Percentiles rank a stretch among this genome's conserved stretches.
Conservation (phyloP, 2,329 filamentous ascomycete genomes). For the Calonectria honghensis region DNA sequence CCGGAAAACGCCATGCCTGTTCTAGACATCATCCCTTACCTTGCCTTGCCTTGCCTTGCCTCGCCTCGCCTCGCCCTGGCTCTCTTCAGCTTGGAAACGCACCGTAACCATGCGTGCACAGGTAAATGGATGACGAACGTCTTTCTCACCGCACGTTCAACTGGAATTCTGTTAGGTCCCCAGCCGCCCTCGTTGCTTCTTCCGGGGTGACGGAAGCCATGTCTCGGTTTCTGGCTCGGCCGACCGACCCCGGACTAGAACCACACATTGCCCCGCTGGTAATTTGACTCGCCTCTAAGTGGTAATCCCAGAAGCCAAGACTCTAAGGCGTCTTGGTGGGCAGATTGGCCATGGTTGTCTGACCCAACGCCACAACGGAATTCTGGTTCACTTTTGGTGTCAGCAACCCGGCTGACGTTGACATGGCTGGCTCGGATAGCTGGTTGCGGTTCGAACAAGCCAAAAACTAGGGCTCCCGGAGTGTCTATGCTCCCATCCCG, state of each 20-base stretch:
- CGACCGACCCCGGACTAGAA: conserved; percentile 26
- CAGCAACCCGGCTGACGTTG: background rate
- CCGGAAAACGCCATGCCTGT: conserved; percentile 29
- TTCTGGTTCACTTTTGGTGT: background rate
- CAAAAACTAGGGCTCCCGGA: background rate
- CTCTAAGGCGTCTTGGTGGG: conserved; percentile 17
- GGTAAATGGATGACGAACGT: conserved; percentile 2
- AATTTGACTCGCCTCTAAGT: conserved; percentile 28
- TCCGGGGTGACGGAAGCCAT: conserved; percentile 17
- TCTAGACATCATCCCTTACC: conserved; percentile 13
- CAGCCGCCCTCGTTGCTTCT: conserved; percentile 9
- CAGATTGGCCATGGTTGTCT: conserved; percentile 11
- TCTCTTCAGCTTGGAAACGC: conserved; percentile 10
- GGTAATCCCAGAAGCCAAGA: conserved; percentile 26
- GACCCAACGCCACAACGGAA: conserved; percentile 26
- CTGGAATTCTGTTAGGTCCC: conserved; percentile 30
- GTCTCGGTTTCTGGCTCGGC: conserved; percentile 26
- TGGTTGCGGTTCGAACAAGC: background rate
- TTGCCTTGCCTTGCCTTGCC: background rate
- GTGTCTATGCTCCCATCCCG: background rate
- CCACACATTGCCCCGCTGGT: conserved; percentile 23
- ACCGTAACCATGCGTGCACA: conserved; percentile 2
- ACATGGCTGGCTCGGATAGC: background rate
- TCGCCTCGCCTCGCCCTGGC: conserved; percentile 12
- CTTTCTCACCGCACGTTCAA: conserved; percentile 34